These are phyloP conservation scores for Cucurbita argyrosperma DNA, from an alignment of 306 rosid species.

Conservation along the genomic window DNA sequence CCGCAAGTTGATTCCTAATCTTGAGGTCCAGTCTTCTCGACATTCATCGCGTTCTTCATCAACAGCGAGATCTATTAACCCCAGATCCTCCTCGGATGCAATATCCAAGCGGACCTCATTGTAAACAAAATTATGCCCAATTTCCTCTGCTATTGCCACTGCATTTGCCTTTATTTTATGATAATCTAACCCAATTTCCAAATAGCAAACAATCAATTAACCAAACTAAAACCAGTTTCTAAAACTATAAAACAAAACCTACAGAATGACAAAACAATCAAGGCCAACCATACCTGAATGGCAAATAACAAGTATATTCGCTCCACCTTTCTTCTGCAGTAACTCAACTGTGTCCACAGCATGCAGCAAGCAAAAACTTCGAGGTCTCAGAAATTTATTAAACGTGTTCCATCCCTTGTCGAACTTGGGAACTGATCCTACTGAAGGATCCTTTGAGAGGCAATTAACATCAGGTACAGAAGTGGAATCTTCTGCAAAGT, in stretches of 20 bases:
- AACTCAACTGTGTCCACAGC: conserved; percentile 66
- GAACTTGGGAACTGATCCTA: conserved; percentile 22
- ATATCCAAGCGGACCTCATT: conserved; percentile 54
- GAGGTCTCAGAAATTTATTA: conserved; percentile 59
- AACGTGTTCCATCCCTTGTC: conserved; percentile 38
- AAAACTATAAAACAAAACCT: not conserved
- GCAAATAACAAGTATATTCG: conserved; percentile 69
- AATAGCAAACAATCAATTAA: conserved; percentile 3
- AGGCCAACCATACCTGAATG: conserved; percentile 66
- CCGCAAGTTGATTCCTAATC: conserved; percentile 66
- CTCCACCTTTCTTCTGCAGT: conserved; percentile 82
- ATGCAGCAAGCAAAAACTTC: conserved; percentile 90
- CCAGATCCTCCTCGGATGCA: conserved; percentile 68
- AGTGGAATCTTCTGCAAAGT: conserved; percentile 32
- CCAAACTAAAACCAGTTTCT: not conserved
- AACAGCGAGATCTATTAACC: conserved; percentile 74
- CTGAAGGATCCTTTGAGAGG: conserved; percentile 18
- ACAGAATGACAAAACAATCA: not conserved
- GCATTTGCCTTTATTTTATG: conserved; percentile 89
- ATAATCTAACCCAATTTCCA: conserved; percentile 47
- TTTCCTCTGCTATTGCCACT: conserved; percentile 71
- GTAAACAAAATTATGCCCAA: conserved; percentile 48
- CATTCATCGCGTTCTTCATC: conserved; percentile 49
- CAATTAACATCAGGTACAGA: conserved; percentile 27
- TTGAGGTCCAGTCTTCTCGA: conserved; percentile 87